These are phyloP conservation scores for Epicoccum nigrum DNA, from an alignment of 2,329 filamentous ascomycete genomes.

Conservation along the genomic window DNA sequence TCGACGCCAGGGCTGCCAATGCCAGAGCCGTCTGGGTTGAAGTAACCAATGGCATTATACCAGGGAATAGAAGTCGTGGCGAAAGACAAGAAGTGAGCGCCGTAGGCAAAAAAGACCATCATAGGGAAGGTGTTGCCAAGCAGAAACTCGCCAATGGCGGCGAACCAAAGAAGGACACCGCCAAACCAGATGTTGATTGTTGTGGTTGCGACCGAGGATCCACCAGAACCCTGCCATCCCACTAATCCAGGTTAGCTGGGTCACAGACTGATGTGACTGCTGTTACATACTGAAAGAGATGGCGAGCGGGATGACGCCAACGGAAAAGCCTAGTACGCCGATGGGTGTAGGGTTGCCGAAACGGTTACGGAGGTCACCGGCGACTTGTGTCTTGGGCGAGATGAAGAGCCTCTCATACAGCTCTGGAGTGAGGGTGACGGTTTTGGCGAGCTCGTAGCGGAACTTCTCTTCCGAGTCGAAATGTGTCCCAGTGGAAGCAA, in stretches of 20 bases:
- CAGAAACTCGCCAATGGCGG: slow-evolving; percentile 22
- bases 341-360: slow-evolving; percentile 25
- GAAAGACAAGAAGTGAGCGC: slow-evolving; percentile 22
- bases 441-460: slow-evolving; percentile 22
- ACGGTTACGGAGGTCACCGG: slow-evolving; percentile 14
- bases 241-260: slow-evolving; percentile 9
- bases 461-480: slow-evolving; percentile 23
- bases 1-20: slow-evolving; percentile 17
- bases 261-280: no score
- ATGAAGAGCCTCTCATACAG: slow-evolving; percentile 25
- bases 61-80: slow-evolving; percentile 23
- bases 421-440: slow-evolving; percentile 22
- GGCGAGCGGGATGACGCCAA: slow-evolving; percentile 19
- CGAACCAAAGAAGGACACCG: slow-evolving; percentile 19
- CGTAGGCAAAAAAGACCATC: slow-evolving; percentile 27
- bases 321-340: slow-evolving; percentile 23
- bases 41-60: slow-evolving; percentile 22
- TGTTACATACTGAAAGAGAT: slow-evolving; percentile 18
- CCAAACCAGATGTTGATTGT: slow-evolving; percentile 23
- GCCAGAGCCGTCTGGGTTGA: slow-evolving; percentile 25
- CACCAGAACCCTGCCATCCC: slow-evolving; percentile 23
- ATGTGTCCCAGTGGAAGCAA: slow-evolving; percentile 13
- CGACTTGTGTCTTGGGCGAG: slow-evolving; percentile 15
- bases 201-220: slow-evolving; percentile 18
- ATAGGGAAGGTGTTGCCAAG: slow-evolving; percentile 25